Evolutionary conservation across 1,284 basidiomycete genomes (phyloP), one percentile per base, ranked within the genome.

Genomic region (Somion occarium): DNA sequence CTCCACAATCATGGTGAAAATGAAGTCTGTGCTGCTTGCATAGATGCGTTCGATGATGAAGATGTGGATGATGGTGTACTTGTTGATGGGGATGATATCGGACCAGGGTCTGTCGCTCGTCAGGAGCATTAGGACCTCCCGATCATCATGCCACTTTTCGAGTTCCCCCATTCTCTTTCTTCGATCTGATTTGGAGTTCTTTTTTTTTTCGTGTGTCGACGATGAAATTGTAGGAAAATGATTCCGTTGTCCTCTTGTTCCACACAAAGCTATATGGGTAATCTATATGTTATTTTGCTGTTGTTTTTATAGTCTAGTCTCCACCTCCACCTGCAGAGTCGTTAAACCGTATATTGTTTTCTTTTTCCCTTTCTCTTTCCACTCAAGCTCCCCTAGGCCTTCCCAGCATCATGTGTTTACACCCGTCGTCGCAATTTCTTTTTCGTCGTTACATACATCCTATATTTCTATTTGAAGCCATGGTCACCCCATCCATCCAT

Each of bases 51-150:
- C 22, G 34, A 26, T 15, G 53, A 44, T n/a, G 49, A 24, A 5
- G 53, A 57, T n/a, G 43, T 49, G 4, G 59, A 60, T 13, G 55
- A 27, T 11, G 60, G 58, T 12, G 59, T 66, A 2, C 61, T 67
- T 20, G 61, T 67, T 5, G 65, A 67, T 39, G 61, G 54, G 24
- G 56, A 66, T 30, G 61, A 65, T 41, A 65, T 67, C 25, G 64
- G 60, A 3, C 64, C 64, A 3, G 64, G 58, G 37, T 60, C 58
- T 52, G 64, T 66, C 46, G 64, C 61, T 44, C 56, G 59, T 23
- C 64, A 65, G 51, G 65, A 67, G 56, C 62, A 65, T 51, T 64
- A 45, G 43, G 43, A 19, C 30, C 30, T 34, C 30, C n/a, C n/a
- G n/a, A n/a, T n/a, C n/a, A n/a, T n/a, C n/a, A n/a, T n/a, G n/a